Percentiles rank a stretch among this genome's conserved stretches.
These are phyloP conservation scores for Mortierella sp. DNA, from an alignment of 371 early-diverging fungal genomes.

Conservation along the genomic window DNA sequence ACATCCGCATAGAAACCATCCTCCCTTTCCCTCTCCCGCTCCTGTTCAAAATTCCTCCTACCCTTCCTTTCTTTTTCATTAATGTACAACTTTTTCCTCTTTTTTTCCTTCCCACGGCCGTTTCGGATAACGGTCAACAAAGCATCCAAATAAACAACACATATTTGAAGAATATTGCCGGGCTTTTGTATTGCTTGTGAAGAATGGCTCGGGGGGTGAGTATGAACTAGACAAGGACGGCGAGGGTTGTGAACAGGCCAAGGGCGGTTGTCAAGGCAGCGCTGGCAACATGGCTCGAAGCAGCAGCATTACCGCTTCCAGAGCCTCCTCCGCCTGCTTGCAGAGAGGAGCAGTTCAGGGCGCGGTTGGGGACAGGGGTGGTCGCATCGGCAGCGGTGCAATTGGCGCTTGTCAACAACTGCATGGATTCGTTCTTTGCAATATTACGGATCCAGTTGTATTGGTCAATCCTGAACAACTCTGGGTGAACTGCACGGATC, in stretches of 20 bases:
- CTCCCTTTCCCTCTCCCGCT: background rate
- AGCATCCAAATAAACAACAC: slow-evolving; percentile 4
- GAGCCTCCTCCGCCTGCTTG: background rate
- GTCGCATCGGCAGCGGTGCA: slow-evolving; percentile 69
- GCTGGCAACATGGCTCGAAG: background rate
- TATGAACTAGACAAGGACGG: background rate
- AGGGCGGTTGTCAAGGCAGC: slow-evolving; percentile 11
- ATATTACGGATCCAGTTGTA: slow-evolving; percentile 81
- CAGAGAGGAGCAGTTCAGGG: slow-evolving; percentile 60
- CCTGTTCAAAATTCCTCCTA: background rate
- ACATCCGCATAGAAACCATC: slow-evolving; percentile 11
- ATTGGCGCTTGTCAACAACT: slow-evolving; percentile 60
- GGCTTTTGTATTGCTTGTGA: background rate
- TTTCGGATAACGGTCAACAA: background rate
- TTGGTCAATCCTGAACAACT: slow-evolving; percentile 53
- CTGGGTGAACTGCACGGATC: slow-evolving; percentile 72
- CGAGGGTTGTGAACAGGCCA: slow-evolving; percentile 20
- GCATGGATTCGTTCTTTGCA: slow-evolving; percentile 66
- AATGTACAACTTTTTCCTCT: slow-evolving; percentile 25
- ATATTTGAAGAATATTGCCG: background rate
- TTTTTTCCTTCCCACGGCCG: slow-evolving; percentile 11
- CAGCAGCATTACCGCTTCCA: background rate
- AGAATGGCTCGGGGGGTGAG: background rate
- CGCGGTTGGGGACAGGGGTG: slow-evolving; percentile 64
- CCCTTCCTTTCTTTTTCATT: background rate